Base-by-base conservation (phyloP, 192 early-diverging fungal genomes). In the Rhizoclosmatium globosum region DNA sequence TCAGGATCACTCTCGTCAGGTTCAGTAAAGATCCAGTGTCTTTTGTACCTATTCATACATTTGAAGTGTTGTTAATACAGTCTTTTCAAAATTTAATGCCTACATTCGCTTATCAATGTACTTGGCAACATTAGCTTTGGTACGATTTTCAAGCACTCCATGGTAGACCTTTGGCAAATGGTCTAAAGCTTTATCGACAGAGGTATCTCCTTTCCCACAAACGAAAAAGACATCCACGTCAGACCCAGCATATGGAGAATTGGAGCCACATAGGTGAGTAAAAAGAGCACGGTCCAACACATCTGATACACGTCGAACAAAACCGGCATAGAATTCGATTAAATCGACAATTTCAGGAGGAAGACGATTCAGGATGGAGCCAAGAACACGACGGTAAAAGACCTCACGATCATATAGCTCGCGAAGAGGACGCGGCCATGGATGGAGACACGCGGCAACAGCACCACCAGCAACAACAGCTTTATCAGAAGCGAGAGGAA, bases 391-490 rank as follows among this genome's bases (percentile, higher is more conserved):
- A 19, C 38, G 11, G 42, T 73, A 77, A 1, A 31, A 11, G 13
- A 64, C 0, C 45, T 81, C 80, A 59, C n/a, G 17, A 31, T 38
- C 9, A 60, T 81, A 81, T 2, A 74, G 72, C 17, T 73, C 2
- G 2, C n/a, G 23, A 53, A 81, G 4, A 19, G 77, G 71, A 38
- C 3, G 7, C 48, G 80, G 80, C 80, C 80, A 81, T 2, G 80
- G 80, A 42, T 41, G 77, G 11, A 81, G 42, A 43, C 80, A 81
- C 2, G 80, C 80, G 11, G 81, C 23, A 3, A 81, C 65, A 19
- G 80, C 65, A 70, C 80, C 80, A 38, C 80, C 80, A 2, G 79
- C 70, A 21, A 81, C 68, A 39, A 81, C 47, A 2, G 80, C 80
- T 41, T 57, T 39, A 46, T 81, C n/a, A 11, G 43, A 47, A 4